Conservation (phyloP, 257 asterid species). For the Plantago elongata region DNA sequence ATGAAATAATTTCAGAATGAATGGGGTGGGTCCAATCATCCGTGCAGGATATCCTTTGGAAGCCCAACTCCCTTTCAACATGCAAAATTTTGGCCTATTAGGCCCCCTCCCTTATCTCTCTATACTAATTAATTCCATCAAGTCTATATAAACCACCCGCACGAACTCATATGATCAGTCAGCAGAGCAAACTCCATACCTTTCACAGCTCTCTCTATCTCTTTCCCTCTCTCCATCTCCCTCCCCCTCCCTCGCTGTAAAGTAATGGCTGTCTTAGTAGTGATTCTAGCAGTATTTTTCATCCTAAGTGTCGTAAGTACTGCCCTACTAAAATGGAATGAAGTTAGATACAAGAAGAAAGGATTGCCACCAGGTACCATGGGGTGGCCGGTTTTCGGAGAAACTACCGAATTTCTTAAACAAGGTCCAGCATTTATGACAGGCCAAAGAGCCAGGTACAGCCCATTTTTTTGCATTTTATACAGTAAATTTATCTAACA, state of each 20-base stretch:
- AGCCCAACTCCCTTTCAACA: slow-evolving; percentile 32
- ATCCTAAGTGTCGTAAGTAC: slow-evolving; percentile 62
- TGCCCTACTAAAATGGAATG: slow-evolving; percentile 87
- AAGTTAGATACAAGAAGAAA: slow-evolving; percentile 65
- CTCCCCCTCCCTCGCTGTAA: slow-evolving; percentile 19
- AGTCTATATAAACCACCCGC: slow-evolving; percentile 71
- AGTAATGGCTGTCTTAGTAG: slow-evolving; percentile 64
- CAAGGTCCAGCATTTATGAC: slow-evolving; percentile 95
- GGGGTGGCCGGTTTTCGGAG: slow-evolving; percentile 99
- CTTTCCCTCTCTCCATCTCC: background rate
- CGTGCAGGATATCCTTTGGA: slow-evolving; percentile 13
- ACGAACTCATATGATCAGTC: slow-evolving; percentile 58
- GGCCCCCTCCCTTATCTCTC: slow-evolving; percentile 28
- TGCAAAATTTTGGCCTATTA: slow-evolving; percentile 66
- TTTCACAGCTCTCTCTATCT: slow-evolving; percentile 23
- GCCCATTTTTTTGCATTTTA: slow-evolving; percentile 7
- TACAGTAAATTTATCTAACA: slow-evolving; percentile 1
- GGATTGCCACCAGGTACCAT: slow-evolving; percentile 95
- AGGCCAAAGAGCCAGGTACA: slow-evolving; percentile 83
- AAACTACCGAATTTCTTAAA: slow-evolving; percentile 90
- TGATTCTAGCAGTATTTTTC: slow-evolving; percentile 45
- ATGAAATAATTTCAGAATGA: background rate
- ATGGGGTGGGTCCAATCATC: slow-evolving; percentile 1
- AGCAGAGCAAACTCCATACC: slow-evolving; percentile 50
- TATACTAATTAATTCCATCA: slow-evolving; percentile 28